Evolutionary conservation across 129 eudicot species (phyloP).

Genomic region (Dittrichia graveolens): DNA sequence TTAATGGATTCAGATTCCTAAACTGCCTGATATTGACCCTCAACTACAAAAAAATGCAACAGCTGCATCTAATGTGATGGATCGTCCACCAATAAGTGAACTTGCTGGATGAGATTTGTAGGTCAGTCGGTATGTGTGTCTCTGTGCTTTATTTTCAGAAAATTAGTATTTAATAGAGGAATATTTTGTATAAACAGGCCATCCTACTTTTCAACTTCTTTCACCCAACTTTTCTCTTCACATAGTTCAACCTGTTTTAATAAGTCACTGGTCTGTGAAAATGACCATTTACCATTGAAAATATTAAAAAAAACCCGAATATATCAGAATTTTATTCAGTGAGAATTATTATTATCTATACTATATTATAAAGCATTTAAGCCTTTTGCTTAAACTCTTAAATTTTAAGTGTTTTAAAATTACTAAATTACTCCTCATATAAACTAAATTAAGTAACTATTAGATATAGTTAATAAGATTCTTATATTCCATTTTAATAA

Average conservation of each 20-base stretch:
- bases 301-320: background rate
- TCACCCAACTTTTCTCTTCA: background rate
- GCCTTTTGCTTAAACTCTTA: no score
- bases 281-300: conserved; percentile 2
- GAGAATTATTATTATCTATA: background rate
- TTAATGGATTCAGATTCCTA: conserved; percentile 65
- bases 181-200: background rate
- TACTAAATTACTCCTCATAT: no score
- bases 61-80: conserved; percentile 88
- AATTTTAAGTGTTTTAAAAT: no score
- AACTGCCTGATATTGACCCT: conserved; percentile 87
- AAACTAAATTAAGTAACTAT: no score
- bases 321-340: background rate
- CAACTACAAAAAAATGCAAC: conserved; percentile 75
- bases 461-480: no score
- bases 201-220: background rate
- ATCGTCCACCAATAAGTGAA: conserved; percentile 96
- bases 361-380: no score
- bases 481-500: no score
- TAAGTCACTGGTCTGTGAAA: background rate
- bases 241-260: background rate
- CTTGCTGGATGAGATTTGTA: conserved; percentile 63
- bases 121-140: background rate
- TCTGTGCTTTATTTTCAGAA: background rate
- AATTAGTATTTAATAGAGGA: conserved; percentile 2